Base-by-base conservation (phyloP, 371 early-diverging fungal species). In the Capillidium heterosporum region DNA sequence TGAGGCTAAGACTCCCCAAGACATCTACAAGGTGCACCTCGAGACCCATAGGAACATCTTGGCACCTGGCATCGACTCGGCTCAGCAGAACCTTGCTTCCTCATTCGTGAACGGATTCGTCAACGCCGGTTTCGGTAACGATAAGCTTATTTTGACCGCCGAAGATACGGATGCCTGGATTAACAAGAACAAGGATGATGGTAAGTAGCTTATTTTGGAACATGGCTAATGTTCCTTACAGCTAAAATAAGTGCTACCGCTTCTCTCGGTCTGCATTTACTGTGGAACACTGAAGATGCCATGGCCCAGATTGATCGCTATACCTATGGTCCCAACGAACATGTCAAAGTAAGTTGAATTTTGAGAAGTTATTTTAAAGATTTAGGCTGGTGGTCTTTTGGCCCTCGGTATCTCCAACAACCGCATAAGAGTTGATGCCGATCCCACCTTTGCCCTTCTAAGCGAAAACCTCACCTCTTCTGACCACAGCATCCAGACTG, bases 101-200 rank as follows among this genome's bases (percentile, higher is more conserved):
- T 89, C 93, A 2, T 92, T 95, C 74, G 97, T 96, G 39, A 97
- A 96, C 65, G 97, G 91, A 0, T 95, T 96, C 73, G 91, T 96
- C 51, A 97, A 97, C 64, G 91, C 88, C 39, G 97, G 92, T 8
- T 97, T 93, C 66, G 85, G 91, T 48, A 82, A 72, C 23, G 98
- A 97, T 63, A 95, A 91, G 71, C 78, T 97, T 48, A 79, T 93
- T 76, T 75, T 82, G 46, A 74, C 75, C 8, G 73, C 77, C 32
- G 84, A 81, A 32, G 88, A 91, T n/a, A 73, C 74, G 10, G 72
- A 71, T 28, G 69, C 71, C 41, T 95, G 95, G 94, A 87, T 96
- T 55, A 91, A 86, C 75, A 95, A 95, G 73, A 94, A 93, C 72
- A 94, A 94, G 72, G 96, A 95, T 44, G 76, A 85, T 61, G 95